These are phyloP conservation scores for Azolla pinnata DNA, from an alignment of 75 land plant genomes.

Conservation along the genomic window DNA sequence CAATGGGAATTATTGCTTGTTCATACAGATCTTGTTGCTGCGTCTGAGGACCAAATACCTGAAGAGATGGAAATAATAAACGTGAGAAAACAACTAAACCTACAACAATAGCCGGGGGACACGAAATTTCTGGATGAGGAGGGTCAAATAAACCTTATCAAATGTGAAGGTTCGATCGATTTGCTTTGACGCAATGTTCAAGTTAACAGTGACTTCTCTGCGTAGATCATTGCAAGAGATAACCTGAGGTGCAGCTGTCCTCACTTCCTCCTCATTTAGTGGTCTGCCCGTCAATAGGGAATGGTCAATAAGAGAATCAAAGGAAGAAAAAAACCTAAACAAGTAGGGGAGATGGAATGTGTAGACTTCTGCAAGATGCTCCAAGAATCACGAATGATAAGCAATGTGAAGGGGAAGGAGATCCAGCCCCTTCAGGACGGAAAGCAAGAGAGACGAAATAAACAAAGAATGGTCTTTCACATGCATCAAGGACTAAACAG, in stretches of 20 bases:
- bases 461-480: no score
- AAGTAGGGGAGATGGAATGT: no score
- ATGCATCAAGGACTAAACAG: no score
- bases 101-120: not conserved
- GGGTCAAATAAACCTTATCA: no score
- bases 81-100: not conserved
- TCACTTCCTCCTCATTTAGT: constrained; percentile 59
- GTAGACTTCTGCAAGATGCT: no score
- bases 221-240: constrained; percentile 73
- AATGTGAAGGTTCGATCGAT: constrained; percentile 70
- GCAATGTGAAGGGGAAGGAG: no score
- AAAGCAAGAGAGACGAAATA: no score
- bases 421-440: no score
- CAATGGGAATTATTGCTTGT: constrained; percentile 62
- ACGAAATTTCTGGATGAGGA: not conserved
- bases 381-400: not conserved
- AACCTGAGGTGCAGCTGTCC: constrained; percentile 60
- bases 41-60: constrained; percentile 81
- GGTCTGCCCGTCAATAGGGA: constrained; percentile 33
- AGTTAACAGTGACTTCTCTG: constrained; percentile 64
- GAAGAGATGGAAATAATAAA: not conserved
- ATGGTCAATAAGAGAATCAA: not conserved
- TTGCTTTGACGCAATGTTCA: constrained; percentile 60
- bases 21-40: constrained; percentile 59
- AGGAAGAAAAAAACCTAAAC: not conserved